phyloP scores from a whole-genome alignment of 2,329 filamentous ascomycete genomes.

The Diaporthe australafricana region DNA sequence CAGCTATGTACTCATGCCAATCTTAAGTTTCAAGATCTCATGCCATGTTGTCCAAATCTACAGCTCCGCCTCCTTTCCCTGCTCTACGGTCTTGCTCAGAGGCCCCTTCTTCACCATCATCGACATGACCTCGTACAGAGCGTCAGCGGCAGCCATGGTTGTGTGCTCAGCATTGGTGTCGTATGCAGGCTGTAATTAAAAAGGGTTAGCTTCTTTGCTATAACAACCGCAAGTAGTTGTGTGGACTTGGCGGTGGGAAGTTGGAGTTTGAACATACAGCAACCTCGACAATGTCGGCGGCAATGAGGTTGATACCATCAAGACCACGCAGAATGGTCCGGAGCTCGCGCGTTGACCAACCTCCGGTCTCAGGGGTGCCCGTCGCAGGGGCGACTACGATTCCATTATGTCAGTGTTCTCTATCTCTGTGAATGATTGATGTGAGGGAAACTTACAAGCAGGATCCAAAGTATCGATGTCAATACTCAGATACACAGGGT shows the following conservation, averaged over 20 bases:
- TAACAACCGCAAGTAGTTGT: no score
- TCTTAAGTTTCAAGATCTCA: neutral
- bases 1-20: no score
- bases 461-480: conserved; percentile 93
- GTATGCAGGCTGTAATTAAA: conserved; percentile 64
- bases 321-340: conserved; percentile 77
- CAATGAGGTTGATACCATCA: conserved; percentile 76
- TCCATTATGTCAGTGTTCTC: conserved; percentile 15
- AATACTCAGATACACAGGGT: conserved; percentile 83
- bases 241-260: no score
- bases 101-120: conserved; percentile 86
- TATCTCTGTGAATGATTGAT: neutral
- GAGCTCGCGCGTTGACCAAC: conserved; percentile 80
- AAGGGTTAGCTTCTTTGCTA: no score
- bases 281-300: conserved; percentile 80
- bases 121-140: conserved; percentile 82
- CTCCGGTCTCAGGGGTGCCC: conserved; percentile 80
- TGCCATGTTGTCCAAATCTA: neutral
- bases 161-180: conserved; percentile 79
- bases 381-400: conserved; percentile 74
- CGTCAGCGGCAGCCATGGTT: conserved; percentile 79
- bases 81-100: conserved; percentile 39
- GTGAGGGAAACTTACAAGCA: conserved; percentile 65
- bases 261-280: conserved; percentile 48
- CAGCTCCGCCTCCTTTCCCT: conserved; percentile 36